Evolutionary conservation across 2,329 filamentous ascomycete genomes (phyloP), one percentile per base, ranked within the genome.

Genomic region (Dactylellina drechsleri): DNA sequence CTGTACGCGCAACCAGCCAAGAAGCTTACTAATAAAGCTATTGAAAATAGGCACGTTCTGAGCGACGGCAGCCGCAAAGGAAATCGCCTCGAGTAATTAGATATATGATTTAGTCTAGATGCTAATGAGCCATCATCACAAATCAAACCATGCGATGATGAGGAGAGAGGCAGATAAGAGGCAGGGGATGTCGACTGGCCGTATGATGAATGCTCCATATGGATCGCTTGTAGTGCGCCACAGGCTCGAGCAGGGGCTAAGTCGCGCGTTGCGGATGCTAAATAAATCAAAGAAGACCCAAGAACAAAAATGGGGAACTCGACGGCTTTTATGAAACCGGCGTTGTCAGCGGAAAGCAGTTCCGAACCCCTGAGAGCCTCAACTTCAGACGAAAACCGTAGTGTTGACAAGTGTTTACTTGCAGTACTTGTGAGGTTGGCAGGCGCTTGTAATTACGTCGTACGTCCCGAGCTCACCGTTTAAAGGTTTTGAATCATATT

Each of bases 151-250:
- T 47, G 43, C 8, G 43, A 52, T 13, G 47, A 52, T 52, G 47
- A 52, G 12, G 47, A 52, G 18, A 52, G 47, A 52, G 47, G 47
- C 5, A 52, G 47, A 13, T 52, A 52, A 10, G 47, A 52, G 18
- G 20, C 18, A 13, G 20, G 2, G 23, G 47, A 52, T 13, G 23
- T 50, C 13, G 15, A 2, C 18, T n/a, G 13, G 45, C 16, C 13
- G 13, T 50, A 16, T 12, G 45, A 50, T n/a, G 13, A 50, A 2
- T 18, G 47, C 47, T 1, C 47, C 47, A 52, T 18, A 52, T 1
- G 18, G 16, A 23, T 5, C 6, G 10, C 18, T 52, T n/a, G 20
- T 2, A 2, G 47, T 52, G 47, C 16, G 47, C 47, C 47, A 52
- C 18, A 20, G 4, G 16, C 5, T 52, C 4, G n/a, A 15, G 18